Evolutionary conservation across 1,284 basidiomycete species (phyloP), one percentile per base, ranked within the genome.

Genomic region (Golubevia pallescens): DNA sequence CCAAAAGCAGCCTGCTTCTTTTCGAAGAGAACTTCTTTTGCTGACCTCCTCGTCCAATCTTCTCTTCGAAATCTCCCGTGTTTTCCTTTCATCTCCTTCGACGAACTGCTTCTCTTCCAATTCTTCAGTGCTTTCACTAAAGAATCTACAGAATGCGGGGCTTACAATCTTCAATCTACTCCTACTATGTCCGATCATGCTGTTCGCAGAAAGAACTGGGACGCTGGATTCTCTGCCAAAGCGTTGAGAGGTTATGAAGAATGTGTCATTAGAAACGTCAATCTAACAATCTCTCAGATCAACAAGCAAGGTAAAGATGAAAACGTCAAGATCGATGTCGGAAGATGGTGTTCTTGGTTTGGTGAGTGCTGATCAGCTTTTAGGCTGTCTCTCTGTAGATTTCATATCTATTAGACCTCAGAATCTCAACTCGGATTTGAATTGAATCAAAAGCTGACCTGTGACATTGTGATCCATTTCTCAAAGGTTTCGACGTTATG

Each of bases 221-320:
- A 74, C 32, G 55, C 68, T 14, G 72, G 67, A 0, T 74, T 74
- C 28, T 60, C 56, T 13, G 65, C 63, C 59, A 70, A 68, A 51
- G 71, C 72, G 21, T 65, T 74, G 60, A 69, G 70, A 24, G 65
- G 68, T 34, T 74, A 74, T 57, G 72, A 74, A 52, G 20, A 51
- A 19, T 69, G 68, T 28, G 59, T 74, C 54, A 14, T 69, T 34
- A 59, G 63, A 19, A 67, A 70, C n/a, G 59, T 65, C 28, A 64
- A 74, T 19, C 55, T 38, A 24, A 65, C 65, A 57, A 61, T 74
- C 1, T 42, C 60, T 21, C 70, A 70, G 66, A 62, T 74, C 14
- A 65, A 63, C 14, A 54, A 57, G 23, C 56, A 63, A 7, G 34
- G 34, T 5, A 38, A 38, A 10, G 62, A 65, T 28, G 52, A 57